phyloP scores from a whole-genome alignment of 2,329 filamentous ascomycete genomes.

The Fusarium sterilihyphosum region DNA sequence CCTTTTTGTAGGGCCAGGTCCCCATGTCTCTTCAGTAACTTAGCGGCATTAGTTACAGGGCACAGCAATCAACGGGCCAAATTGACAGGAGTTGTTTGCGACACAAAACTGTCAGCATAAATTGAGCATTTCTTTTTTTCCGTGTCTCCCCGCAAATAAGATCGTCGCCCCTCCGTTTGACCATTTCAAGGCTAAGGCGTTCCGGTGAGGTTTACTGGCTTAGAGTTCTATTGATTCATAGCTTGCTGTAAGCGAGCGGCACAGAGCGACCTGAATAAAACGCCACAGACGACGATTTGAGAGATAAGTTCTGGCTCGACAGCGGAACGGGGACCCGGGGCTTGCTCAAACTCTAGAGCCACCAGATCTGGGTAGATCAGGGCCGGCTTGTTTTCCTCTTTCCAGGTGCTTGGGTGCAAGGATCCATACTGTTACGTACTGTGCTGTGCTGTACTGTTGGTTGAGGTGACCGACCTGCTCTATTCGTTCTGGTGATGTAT shows the following conservation, averaged over 20 bases:
- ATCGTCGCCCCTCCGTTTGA: background rate
- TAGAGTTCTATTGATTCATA: background rate
- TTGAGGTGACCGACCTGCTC: slow-evolving; percentile 5
- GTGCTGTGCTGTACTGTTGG: background rate
- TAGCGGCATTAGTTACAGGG: background rate
- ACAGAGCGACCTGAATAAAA: background rate
- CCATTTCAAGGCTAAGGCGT: background rate
- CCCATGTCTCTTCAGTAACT: background rate
- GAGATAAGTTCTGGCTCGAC: background rate
- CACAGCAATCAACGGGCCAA: background rate
- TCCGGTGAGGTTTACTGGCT: background rate
- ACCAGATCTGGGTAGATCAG: background rate
- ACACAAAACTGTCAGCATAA: background rate
- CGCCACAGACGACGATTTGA: background rate
- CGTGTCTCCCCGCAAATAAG: background rate
- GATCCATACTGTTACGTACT: slow-evolving; percentile 1
- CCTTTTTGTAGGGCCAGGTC: background rate
- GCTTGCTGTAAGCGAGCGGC: background rate
- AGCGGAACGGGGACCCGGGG: background rate
- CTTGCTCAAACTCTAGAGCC: background rate
- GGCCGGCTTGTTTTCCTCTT: background rate
- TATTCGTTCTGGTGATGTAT: slow-evolving; percentile 2
- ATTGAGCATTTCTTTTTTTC: background rate
- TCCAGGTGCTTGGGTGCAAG: background rate
- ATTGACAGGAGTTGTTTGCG: background rate